Evolutionary conservation across 495 filamentous ascomycete genomes (phyloP), one percentile per base, ranked within the genome.

Genomic region (Penicillium macrosclerotiorum): DNA sequence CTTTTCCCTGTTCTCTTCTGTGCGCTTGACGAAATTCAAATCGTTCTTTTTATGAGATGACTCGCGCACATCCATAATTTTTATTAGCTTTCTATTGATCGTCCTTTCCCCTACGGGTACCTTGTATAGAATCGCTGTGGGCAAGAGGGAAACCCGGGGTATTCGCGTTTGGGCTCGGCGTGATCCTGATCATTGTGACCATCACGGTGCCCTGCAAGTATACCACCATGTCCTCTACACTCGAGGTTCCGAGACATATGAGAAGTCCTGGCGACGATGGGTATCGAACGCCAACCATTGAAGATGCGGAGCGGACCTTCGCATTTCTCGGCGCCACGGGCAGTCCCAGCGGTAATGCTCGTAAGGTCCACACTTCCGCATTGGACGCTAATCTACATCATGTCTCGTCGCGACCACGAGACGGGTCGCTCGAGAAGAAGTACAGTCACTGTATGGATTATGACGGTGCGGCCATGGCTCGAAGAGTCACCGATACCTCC

Each of bases 261-360:
- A 55, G 64, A 33, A 64, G 42, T 27, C 71, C 67, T 1, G 72
- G 72, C 8, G 67, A 73, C 11, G 73, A 78, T 31, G 73, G 74
- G 0, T 76, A 72, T 52, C 67, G 71, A 16, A 76, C 74, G 0
- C 74, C 74, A 7, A 73, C 70, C n/a, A 69, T 75, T 22, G 73
- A 76, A 48, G 73, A 76, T 51, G 60, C 71, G 9, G 56, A 71
- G 39, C 54, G 56, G 7, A 54, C 50, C 4, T 53, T 71, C 16
- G 55, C 58, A 2, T 45, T 45, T 3, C 30, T 47, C 7, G 47
- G 44, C 16, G 36, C 37, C 1, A 25, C 16, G 14, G 53, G 55
- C 7, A 46, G 31, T n/a, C 37, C 55, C 14, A 26, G 50, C 3
- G 43, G 27, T 13, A 36, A 39, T 12, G 48, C 58, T 1, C 58